Evolutionary conservation across 257 asterid species (phyloP).

Genomic region (Penstemon newberryi): DNA sequence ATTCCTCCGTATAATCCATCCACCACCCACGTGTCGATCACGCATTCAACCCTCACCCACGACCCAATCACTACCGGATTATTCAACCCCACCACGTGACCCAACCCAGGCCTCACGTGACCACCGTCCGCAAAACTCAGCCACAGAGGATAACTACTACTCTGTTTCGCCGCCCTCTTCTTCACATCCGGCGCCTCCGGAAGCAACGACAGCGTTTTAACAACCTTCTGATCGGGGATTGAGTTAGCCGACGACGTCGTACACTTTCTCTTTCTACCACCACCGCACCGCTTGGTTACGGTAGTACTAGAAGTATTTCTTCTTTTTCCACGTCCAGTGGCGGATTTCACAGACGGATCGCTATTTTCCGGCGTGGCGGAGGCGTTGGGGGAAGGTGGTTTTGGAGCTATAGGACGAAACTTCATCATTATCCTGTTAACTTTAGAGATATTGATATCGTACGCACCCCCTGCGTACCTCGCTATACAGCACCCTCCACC

Average conservation of each 20-base stretch:
- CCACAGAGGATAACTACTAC: conserved; percentile 38
- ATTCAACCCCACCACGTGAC: conserved; percentile 11
- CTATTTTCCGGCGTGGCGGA: conserved; percentile 26
- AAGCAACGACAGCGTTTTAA: conserved; percentile 49
- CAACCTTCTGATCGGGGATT: conserved; percentile 28
- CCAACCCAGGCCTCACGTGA: conserved; percentile 3
- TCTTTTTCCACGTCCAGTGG: conserved; percentile 45
- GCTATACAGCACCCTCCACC: conserved; percentile 77
- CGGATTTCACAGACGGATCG: conserved; percentile 5
- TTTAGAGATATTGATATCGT: conserved; percentile 49
- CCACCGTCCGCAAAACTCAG: conserved; percentile 43
- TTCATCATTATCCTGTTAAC: conserved; percentile 58
- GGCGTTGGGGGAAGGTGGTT: conserved; percentile 43
- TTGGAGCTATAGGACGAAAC: conserved; percentile 85
- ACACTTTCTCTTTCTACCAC: conserved; percentile 33
- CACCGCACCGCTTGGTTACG: conserved; percentile 20
- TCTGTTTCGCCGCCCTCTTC: conserved; percentile 5
- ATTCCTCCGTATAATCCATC: conserved; percentile 23
- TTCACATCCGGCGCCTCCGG: conserved; percentile 40
- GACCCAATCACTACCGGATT: conserved; percentile 34
- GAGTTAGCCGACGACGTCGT: conserved; percentile 35
- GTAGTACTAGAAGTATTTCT: not conserved
- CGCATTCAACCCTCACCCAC: conserved; percentile 54
- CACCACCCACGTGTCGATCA: conserved; percentile 50
- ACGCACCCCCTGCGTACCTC: conserved; percentile 48